Conservation (phyloP, 805 yeast species). For the Suhomyces sp. region DNA sequence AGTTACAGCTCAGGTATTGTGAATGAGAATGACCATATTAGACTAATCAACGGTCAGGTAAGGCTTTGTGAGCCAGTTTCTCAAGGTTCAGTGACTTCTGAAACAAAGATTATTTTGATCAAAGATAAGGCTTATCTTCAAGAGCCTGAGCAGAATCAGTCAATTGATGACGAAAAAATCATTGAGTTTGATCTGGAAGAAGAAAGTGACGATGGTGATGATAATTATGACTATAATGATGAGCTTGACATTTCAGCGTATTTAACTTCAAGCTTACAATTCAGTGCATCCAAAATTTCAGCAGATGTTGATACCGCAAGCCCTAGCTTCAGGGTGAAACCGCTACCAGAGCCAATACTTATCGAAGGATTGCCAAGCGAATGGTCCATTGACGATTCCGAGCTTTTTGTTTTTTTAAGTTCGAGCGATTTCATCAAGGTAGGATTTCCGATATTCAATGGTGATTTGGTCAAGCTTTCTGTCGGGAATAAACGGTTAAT, state of each 20-base stretch:
- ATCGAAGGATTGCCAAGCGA: constrained; percentile 20
- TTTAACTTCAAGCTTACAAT: constrained; percentile 26
- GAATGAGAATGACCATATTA: constrained; percentile 42
- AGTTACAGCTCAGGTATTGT: constrained; percentile 23
- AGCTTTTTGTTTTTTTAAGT: constrained; percentile 40
- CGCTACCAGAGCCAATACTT: constrained; percentile 28
- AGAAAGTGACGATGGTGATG: neutral
- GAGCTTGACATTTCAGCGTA: constrained; percentile 31
- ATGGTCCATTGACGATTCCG: constrained; percentile 34
- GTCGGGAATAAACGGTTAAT: constrained; percentile 14
- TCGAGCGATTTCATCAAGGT: constrained; percentile 47
- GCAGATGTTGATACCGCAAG: neutral
- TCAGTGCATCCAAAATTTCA: constrained; percentile 8
- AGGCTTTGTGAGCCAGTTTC: constrained; percentile 68
- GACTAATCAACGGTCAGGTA: constrained; percentile 49
- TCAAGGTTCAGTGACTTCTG: constrained; percentile 54
- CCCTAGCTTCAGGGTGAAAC: constrained; percentile 21
- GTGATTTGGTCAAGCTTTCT: constrained; percentile 53
- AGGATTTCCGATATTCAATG: constrained; percentile 63
- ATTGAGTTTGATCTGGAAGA: constrained; percentile 5
- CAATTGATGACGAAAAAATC: constrained; percentile 1
- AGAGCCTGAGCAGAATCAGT: constrained; percentile 2
- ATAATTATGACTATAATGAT: constrained; percentile 2
- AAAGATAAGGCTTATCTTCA: constrained; percentile 20
- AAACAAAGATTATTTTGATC: constrained; percentile 56